Base-by-base conservation (phyloP, 441 rosid species). In the Sinapis alba region DNA sequence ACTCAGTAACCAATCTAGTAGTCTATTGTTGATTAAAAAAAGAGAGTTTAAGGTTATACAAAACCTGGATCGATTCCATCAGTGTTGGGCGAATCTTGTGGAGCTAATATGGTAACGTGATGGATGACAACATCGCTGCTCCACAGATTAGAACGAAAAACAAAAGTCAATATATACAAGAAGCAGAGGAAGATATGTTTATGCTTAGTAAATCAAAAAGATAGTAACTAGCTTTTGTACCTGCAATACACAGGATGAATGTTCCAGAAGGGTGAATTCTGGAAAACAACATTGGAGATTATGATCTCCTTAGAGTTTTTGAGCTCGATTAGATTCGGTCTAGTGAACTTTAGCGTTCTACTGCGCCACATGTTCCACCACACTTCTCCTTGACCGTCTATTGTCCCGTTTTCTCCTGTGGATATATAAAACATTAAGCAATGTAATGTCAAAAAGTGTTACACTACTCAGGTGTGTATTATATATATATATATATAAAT, bases 361-460 rank as follows among this genome's bases (percentile, higher is more conserved):
- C 84, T 85, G 79, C 97, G 90, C 98, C 98, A 95, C 94, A 90
- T 76, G 86, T 86, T 83, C 99, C 99, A 92, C 99, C 99, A 95
- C 19, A 92, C 75, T 73, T 79, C 90, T 82, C 98, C 99, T 85
- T 92, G 97, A 68, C 99, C 99, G 65, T 92, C 99, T 76, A 95
- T 89, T 51, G 99, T 95, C 59, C 99, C 99, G 78, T 95, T 95
- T 84, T 95, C 92, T 69, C 98, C 99, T 92, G 75, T 77, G 30
- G 54, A 16, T 57, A 8, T 45, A 11, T 11, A 47, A 3, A 21
- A 27, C 51, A 6, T 47, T 16, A n/a, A n/a, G 56, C 61, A 65
- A 59, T 36, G 20, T 50, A 6, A 71, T 24, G 34, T 58, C 27
- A 34, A 58, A 26, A 47, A 60, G 63, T 61, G 64, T 36, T 62